A percentile compares a stretch with the other conserved stretches of the same genome.
These are phyloP conservation scores for Castanea sativa DNA, from an alignment of 306 rosid species.

Conservation along the genomic window DNA sequence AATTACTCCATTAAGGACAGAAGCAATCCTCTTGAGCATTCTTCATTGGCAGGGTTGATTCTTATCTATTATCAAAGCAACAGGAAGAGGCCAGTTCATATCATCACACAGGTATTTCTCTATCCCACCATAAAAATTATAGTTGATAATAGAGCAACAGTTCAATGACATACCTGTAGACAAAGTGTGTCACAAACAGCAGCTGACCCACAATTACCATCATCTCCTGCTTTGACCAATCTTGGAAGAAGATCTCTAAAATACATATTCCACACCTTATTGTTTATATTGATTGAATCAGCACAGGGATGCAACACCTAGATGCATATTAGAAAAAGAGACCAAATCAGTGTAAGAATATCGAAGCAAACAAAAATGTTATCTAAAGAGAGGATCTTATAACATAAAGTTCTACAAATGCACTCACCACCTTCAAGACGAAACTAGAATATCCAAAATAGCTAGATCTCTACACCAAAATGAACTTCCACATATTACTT, in stretches of 20 bases:
- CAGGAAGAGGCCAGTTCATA: background rate
- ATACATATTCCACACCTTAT: constrained; percentile 44
- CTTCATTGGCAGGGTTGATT: background rate
- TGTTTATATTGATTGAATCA: constrained; percentile 51
- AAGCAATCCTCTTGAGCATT: background rate
- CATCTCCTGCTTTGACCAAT: constrained; percentile 46
- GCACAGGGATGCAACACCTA: constrained; percentile 57
- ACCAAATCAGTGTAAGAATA: constrained; percentile 1
- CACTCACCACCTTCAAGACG: background rate
- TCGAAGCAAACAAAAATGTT: constrained; percentile 7
- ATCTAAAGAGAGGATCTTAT: background rate
- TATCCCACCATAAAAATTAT: background rate
- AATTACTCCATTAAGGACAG: background rate
- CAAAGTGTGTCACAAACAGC: constrained; percentile 62
- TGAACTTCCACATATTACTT: background rate
- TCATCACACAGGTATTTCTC: background rate
- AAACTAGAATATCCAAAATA: background rate
- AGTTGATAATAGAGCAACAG: background rate
- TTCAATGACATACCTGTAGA: constrained; percentile 45
- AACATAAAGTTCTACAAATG: background rate
- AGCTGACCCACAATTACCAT: constrained; percentile 52
- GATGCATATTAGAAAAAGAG: constrained; percentile 24
- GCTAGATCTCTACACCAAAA: background rate
- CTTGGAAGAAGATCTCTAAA: constrained; percentile 55
- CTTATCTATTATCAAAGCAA: background rate